A percentile compares a stretch with the other conserved stretches of the same genome.
phyloP scores from a whole-genome alignment of 139 green algal genomes.

The Parachlorella kessleri region DNA sequence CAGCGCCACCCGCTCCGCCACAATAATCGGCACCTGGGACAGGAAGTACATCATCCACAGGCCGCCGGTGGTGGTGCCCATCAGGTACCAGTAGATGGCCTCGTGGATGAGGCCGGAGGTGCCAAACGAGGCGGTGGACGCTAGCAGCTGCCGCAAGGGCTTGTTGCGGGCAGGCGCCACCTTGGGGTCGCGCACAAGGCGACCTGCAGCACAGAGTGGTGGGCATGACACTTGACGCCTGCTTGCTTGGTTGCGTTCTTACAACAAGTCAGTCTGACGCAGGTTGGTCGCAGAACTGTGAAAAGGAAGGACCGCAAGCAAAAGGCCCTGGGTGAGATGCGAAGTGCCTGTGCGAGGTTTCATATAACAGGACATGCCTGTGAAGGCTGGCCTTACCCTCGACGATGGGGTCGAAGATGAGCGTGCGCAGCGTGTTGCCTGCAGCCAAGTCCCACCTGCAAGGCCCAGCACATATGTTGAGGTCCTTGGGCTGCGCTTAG shows the following conservation, averaged over 20 bases:
- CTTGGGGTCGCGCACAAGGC: neutral
- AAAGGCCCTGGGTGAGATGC: too few species aligned
- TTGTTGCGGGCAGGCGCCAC: neutral
- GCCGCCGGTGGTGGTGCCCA: constrained; percentile 16
- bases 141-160: neutral
- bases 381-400: constrained; percentile 35
- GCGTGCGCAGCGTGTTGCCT: constrained; percentile 35
- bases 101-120: constrained; percentile 1
- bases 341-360: too few species aligned
- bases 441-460: constrained; percentile 56
- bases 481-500: too few species aligned
- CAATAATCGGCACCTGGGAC: constrained; percentile 2
- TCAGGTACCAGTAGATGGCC: constrained; percentile 23
- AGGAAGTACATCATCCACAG: constrained; percentile 34
- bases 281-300: too few species aligned
- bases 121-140: neutral
- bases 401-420: constrained; percentile 49
- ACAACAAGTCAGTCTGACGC: too few species aligned
- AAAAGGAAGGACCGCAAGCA: too few species aligned
- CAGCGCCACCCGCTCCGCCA: constrained; percentile 12
- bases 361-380: too few species aligned
- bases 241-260: too few species aligned
- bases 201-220: too few species aligned
- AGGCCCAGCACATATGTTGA: too few species aligned
- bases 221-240: too few species aligned